Evolutionary conservation across 148 eudicot genomes (phyloP), one percentile per base, ranked within the genome.

Genomic region (Limonium bicolor): DNA sequence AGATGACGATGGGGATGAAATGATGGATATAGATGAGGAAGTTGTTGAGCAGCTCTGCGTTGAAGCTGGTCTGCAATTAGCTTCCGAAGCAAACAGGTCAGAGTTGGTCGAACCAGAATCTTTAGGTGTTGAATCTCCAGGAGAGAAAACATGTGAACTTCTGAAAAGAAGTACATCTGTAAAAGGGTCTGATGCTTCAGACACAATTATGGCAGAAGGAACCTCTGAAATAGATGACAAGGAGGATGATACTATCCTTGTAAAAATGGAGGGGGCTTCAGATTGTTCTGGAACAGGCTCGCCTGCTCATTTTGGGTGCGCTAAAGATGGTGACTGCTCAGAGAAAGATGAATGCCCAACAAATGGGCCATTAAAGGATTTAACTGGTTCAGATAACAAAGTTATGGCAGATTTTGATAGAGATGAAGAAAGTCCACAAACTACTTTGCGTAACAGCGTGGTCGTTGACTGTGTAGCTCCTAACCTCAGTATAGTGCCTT

Each of bases 11-110:
- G 78, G 85, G 47, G 99, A 90, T 57, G 84, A 64, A 53, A 85
- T 69, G 58, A 90, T 90, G 99, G 99, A 90, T 59, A 77, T 90
- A 56, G 87, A 77, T 34, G 77, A 80, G 41, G 75, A 68, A 50
- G 74, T 70, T 46, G 88, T 68, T 26, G 55, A 68, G n/a, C 34
- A 48, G 47, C 32, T 69, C 21, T 51, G 56, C 49, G 37, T 60
- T 27, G 64, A 68, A 68, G 56, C 48, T 46, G 48, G 46, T 46
- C 51, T 50, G 27, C n/a, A n/a, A n/a, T n/a, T n/a, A n/a, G n/a
- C n/a, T n/a, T n/a, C 41, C 19, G 6, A 10, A 6, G 20, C 41
- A 36, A 40, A 26, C 25, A 41, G 24, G 10, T n/a, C n/a, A n/a
- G n/a, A n/a, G n/a, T n/a, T n/a, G n/a, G n/a, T n/a, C n/a, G n/a